Conservation (phyloP, 495 filamentous ascomycete species). For the Aspergillus haitiensis region DNA sequence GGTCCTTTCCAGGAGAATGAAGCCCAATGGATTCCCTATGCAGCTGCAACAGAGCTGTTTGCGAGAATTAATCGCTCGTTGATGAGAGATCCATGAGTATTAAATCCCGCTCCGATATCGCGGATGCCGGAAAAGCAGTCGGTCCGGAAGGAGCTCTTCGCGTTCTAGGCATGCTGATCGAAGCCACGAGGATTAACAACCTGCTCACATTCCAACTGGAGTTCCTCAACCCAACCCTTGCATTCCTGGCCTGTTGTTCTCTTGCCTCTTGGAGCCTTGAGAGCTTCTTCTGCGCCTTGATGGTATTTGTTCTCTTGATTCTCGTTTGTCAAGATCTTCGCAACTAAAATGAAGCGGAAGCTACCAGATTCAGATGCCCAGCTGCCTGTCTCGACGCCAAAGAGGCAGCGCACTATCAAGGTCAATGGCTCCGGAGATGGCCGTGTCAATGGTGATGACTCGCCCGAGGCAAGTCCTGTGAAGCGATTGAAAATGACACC, state of each 20-base stretch:
- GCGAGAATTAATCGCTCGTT: constrained; percentile 4
- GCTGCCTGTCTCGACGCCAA: constrained; percentile 43
- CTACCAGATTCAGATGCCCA: constrained; percentile 45
- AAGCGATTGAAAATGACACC: constrained; percentile 39
- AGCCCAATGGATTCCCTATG: constrained; percentile 3
- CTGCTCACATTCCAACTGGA: constrained; percentile 3
- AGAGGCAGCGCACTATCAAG: constrained; percentile 36
- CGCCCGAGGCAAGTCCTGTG: constrained; percentile 32
- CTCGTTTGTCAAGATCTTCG: background rate
- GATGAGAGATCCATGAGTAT: constrained; percentile 3
- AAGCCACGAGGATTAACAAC: constrained; percentile 17
- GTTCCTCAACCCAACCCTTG: constrained; percentile 16
- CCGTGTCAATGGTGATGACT: constrained; percentile 27
- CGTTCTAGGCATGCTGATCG: constrained; percentile 25
- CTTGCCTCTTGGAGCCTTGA: constrained; percentile 1
- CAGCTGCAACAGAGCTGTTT: background rate
- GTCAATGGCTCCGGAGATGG: constrained; percentile 34
- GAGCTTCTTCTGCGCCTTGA: constrained; percentile 17
- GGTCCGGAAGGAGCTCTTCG: constrained; percentile 17
- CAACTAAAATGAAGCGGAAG: constrained; percentile 48
- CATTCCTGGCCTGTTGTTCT: constrained; percentile 16
- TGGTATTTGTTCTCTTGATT: constrained; percentile 36
- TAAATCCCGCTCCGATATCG: constrained; percentile 30
- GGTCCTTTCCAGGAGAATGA: constrained; percentile 6
- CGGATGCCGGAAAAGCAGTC: constrained; percentile 41